These are phyloP conservation scores for Furculomyces boomerangus DNA, from an alignment of 371 early-diverging fungal species.

Conservation along the genomic window DNA sequence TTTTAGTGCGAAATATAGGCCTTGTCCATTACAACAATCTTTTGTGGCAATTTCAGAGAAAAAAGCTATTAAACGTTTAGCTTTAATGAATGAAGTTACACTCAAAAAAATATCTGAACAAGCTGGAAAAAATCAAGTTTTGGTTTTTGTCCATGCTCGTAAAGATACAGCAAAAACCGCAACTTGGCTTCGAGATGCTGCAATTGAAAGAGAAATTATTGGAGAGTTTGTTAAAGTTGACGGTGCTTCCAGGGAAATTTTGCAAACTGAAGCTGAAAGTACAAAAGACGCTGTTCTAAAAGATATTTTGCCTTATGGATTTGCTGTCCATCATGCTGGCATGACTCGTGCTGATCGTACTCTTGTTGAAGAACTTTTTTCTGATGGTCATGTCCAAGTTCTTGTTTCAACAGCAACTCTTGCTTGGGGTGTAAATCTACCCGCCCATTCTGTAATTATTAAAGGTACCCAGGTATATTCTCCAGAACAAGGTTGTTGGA, in stretches of 20 bases:
- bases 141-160: constrained; percentile 96
- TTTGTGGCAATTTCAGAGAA: constrained; percentile 92
- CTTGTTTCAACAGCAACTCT: constrained; percentile 97
- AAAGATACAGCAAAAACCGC: constrained; percentile 95
- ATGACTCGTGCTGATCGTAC: constrained; percentile 89
- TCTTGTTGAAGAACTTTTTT: constrained; percentile 88
- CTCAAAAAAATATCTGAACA: constrained; percentile 87
- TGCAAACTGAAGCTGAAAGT: constrained; percentile 59
- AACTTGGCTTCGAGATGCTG: constrained; percentile 74
- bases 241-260: constrained; percentile 65
- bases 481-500: constrained; percentile 86
- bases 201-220: constrained; percentile 66
- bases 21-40: constrained; percentile 87
- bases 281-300: constrained; percentile 64
- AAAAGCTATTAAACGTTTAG: constrained; percentile 82
- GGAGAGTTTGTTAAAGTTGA: constrained; percentile 57
- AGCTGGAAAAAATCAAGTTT: constrained; percentile 73
- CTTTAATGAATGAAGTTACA: constrained; percentile 88
- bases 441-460: constrained; percentile 98
- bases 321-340: constrained; percentile 99
- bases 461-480: constrained; percentile 97
- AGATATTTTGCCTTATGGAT: constrained; percentile 83
- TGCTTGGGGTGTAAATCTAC: constrained; percentile 99
- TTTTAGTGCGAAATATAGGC: constrained; percentile 87
- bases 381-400: constrained; percentile 79